Evolutionary conservation across 148 eudicot genomes (phyloP).

Genomic region (Beta vulgaris): DNA sequence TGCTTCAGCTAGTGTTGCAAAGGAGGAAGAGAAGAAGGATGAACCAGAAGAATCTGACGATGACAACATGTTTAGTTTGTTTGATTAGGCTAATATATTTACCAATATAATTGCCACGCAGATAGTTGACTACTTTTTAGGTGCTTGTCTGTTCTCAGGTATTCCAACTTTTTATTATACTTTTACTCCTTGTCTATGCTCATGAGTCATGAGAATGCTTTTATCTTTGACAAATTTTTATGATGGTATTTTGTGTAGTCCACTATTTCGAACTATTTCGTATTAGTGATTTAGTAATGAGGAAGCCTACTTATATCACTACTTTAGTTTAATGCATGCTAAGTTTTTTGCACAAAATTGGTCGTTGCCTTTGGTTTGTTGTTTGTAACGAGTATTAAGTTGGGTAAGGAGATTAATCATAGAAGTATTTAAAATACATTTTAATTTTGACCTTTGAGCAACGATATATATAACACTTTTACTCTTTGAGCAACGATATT

Average conservation of each 20-base stretch:
- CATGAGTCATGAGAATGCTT: neutral
- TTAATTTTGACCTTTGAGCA: too few species aligned
- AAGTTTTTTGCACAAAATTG: too few species aligned
- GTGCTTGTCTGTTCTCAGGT: too few species aligned
- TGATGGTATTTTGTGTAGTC: neutral
- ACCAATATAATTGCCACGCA: neutral
- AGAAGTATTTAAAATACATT: too few species aligned
- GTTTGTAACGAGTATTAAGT: too few species aligned
- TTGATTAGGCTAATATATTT: slow-evolving; percentile 45
- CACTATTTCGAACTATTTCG: neutral
- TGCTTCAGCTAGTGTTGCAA: slow-evolving; percentile 27
- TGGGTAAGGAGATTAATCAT: too few species aligned
- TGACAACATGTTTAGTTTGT: slow-evolving; percentile 30
- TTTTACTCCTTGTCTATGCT: neutral
- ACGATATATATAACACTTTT: too few species aligned
- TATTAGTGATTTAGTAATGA: neutral
- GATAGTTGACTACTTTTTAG: neutral
- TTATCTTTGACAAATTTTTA: neutral
- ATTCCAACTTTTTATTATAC: too few species aligned
- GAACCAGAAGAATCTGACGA: slow-evolving; percentile 45
- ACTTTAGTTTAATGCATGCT: too few species aligned
- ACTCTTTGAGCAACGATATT: too few species aligned
- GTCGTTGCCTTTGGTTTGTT: too few species aligned
- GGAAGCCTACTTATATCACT: neutral
- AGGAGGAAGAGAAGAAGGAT: slow-evolving; percentile 38